These are phyloP conservation scores for Fusarium goolgardi DNA, from an alignment of 2,329 filamentous ascomycete genomes.

Conservation along the genomic window DNA sequence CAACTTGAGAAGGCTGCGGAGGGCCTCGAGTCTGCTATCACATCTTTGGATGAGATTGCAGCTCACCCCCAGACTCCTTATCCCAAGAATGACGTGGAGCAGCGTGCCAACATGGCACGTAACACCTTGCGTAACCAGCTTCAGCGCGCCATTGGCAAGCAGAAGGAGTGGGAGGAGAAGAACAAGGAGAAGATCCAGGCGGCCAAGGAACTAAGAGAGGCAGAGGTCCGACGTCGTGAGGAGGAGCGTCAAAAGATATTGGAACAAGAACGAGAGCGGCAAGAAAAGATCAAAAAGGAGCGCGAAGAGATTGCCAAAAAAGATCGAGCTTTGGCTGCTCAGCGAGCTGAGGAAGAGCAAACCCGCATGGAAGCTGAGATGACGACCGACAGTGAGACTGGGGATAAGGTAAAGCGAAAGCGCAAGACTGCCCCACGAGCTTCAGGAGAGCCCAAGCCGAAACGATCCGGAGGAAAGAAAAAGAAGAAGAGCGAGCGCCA, in stretches of 20 bases:
- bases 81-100: slow-evolving; percentile 88
- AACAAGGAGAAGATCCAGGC: slow-evolving; percentile 89
- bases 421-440: slow-evolving; percentile 64
- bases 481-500: slow-evolving; percentile 56
- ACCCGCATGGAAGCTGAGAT: slow-evolving; percentile 73
- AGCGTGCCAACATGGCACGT: slow-evolving; percentile 95
- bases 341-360: slow-evolving; percentile 59
- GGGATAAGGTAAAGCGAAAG: slow-evolving; percentile 83
- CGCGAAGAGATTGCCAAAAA: slow-evolving; percentile 82
- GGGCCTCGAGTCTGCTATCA: slow-evolving; percentile 88
- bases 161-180: slow-evolving; percentile 91
- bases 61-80: slow-evolving; percentile 79
- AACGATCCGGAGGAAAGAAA: slow-evolving; percentile 61
- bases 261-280: slow-evolving; percentile 77
- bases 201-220: slow-evolving; percentile 82
- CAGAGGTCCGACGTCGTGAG: slow-evolving; percentile 81
- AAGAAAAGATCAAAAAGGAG: slow-evolving; percentile 87
- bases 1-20: slow-evolving; percentile 84
- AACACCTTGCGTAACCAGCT: slow-evolving; percentile 96
- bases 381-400: slow-evolving; percentile 84
- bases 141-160: slow-evolving; percentile 83
- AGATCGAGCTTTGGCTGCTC: slow-evolving; percentile 77
- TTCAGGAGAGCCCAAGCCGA: slow-evolving; percentile 57
- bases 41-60: slow-evolving; percentile 73
- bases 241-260: slow-evolving; percentile 76